Conservation (phyloP, 192 early-diverging fungal species). For the Coemansia sp. region DNA sequence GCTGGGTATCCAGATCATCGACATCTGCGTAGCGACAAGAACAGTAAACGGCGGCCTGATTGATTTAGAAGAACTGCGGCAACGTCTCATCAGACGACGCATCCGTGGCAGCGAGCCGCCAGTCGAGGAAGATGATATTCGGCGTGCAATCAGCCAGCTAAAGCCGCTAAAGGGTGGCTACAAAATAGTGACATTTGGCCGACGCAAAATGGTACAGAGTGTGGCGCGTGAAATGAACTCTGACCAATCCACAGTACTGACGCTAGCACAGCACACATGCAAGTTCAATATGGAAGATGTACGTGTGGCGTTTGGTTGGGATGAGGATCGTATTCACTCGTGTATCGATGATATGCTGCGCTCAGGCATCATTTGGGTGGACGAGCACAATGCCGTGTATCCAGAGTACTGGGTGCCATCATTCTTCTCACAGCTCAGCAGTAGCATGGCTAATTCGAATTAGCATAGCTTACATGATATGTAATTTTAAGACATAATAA, state of each 20-base stretch:
- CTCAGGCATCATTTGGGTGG: constrained; percentile 42
- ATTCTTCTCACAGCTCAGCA: constrained; percentile 32
- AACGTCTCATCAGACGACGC: constrained; percentile 64
- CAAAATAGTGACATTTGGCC: constrained; percentile 75
- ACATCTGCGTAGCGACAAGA: constrained; percentile 82
- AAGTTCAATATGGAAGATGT: constrained; percentile 36
- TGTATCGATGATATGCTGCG: constrained; percentile 46
- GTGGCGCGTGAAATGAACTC: constrained; percentile 85
- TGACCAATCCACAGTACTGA: constrained; percentile 70
- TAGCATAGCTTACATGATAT: not conserved
- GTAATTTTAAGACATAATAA: not conserved
- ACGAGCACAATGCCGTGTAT: constrained; percentile 8
- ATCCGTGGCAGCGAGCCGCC: constrained; percentile 32
- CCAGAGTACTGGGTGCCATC: constrained; percentile 45
- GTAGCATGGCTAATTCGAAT: not conserved
- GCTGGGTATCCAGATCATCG: constrained; percentile 88
- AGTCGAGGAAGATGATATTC: constrained; percentile 78
- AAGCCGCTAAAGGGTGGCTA: constrained; percentile 89
- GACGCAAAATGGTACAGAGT: constrained; percentile 78
- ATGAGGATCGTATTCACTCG: constrained; percentile 22
- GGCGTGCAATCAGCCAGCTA: constrained; percentile 78
- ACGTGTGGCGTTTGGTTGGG: constrained; percentile 26
- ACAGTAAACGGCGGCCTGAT: constrained; percentile 88
- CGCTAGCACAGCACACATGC: constrained; percentile 60
- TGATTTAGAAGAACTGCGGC: constrained; percentile 75